These are phyloP conservation scores for Aspergillus sclerotialis DNA, from an alignment of 2,329 filamentous ascomycete genomes.

Conservation along the genomic window DNA sequence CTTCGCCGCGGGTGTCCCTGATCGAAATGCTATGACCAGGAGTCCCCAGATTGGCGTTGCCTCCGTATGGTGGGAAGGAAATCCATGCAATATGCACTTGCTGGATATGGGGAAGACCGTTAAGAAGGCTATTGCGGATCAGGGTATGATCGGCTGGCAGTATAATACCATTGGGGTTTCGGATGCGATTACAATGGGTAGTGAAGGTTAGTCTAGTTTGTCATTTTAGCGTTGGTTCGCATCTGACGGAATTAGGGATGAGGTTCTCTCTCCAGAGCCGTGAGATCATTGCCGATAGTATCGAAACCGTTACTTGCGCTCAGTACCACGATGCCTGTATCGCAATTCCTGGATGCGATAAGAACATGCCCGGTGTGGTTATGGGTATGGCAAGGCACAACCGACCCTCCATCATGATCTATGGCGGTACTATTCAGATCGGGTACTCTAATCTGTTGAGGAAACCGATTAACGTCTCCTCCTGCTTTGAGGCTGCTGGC, in stretches of 20 bases:
- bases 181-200: conserved; percentile 92
- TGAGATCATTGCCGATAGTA: conserved; percentile 89
- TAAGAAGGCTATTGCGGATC: conserved; percentile 71
- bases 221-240: conserved; percentile 2
- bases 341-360: conserved; percentile 88
- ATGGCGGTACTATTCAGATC: conserved; percentile 83
- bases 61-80: conserved; percentile 96
- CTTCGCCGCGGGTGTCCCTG: conserved; percentile 83
- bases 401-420: conserved; percentile 89
- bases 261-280: conserved; percentile 83
- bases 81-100: conserved; percentile 79
- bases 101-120: conserved; percentile 81
- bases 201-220: conserved; percentile 56
- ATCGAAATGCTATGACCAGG: conserved; percentile 77
- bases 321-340: conserved; percentile 93
- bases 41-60: conserved; percentile 86
- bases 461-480: conserved; percentile 78
- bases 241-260: conserved; percentile 59
- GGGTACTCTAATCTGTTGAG: conserved; percentile 73
- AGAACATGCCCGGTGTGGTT: conserved; percentile 92
- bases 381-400: conserved; percentile 92
- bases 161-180: conserved; percentile 88
- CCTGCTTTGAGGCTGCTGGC: conserved; percentile 80
- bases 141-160: conserved; percentile 89
- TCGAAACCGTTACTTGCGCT: conserved; percentile 87